Evolutionary conservation across 805 yeast species (phyloP), one percentile per base, ranked within the genome.

Genomic region (Kodamaea hsintzibuensis): DNA sequence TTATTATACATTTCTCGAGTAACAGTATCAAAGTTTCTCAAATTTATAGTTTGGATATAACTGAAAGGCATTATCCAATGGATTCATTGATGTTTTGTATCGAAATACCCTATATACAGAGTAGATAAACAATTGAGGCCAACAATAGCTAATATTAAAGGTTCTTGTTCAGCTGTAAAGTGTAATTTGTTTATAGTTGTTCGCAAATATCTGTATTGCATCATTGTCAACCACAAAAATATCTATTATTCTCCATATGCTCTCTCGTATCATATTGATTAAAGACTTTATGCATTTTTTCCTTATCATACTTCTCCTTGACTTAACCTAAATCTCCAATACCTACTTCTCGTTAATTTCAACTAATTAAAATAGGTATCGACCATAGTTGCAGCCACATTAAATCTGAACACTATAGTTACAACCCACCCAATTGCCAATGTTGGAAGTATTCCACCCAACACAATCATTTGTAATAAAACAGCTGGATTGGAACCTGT

Each of bases 321-420:
- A n/a, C n/a, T n/a, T n/a, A n/a, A n/a, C n/a, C n/a, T n/a, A n/a
- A n/a, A n/a, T n/a, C n/a, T n/a, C n/a, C n/a, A n/a, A n/a, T n/a
- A n/a, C n/a, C n/a, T n/a, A n/a, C n/a, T n/a, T n/a, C n/a, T n/a
- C n/a, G n/a, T n/a, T n/a, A n/a, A n/a, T n/a, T n/a, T n/a, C n/a
- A n/a, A n/a, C n/a, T 60, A 76, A 55, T 72, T 70, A 57, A 76
- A 76, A 59, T 76, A 76, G n/a, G 71, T 71, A 52, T 72, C 72
- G 30, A 74, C 73, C 89, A 88, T 84, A 49, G 79, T 78, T 58
- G 80, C 81, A 1, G 96, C 91, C 51, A 91, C 78, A 59, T 89
- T 89, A 68, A 87, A 81, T 2, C 93, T 89, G 54, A 86, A 77
- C 38, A 85, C 61, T 43, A 90, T 79, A 43, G 77, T 67, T 49